Base-by-base conservation (phyloP, 495 filamentous ascomycete genomes). In the Lasiosphaeria miniovina region DNA sequence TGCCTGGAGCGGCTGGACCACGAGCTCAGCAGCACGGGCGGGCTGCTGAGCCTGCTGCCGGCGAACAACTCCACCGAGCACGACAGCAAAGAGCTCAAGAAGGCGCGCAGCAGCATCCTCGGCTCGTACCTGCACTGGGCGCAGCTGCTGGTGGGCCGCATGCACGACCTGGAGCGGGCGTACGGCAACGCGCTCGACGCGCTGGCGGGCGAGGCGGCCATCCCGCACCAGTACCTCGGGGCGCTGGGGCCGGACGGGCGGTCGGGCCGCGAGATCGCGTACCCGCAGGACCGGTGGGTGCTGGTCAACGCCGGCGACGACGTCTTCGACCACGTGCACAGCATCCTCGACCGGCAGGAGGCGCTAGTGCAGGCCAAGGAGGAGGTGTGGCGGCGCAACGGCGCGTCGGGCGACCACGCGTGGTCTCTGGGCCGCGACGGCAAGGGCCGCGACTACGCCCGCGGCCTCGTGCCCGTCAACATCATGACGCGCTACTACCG, bases 1-100 rank as follows among this genome's bases (percentile, higher is more conserved):
- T 75, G 80, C 55, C 72, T 84, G 3, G 80, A 82, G 65, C 69
- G 78, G 6, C 72, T 84, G 38, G 81, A 84, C 58, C 80, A 84
- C 62, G 80, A 83, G 64, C 78, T 76, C 60, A 72, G 70, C 49
- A 70, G 73, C 51, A 75, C 76, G 58, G 81, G 81, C 52, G 81
- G 80, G 11, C 63, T 83, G 12, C 69, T 82, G 6, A 70, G 72
- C 17, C 68, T 82, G 5, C 66, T 84, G 6, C 81, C 81, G 2
- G 24, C 24, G 24, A 24, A 24, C 3, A 65, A 67, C 3, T 63
- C 72, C 24, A 48, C 52, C 6, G 70, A 73, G 1, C 46, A 73
- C 41, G 69, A 71, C 51, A 55, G 35, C 24, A 66, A 64, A 41
- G 63, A 72, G 24, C 58, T 79, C 38, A 33, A 59, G 35, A 59